phyloP scores from a whole-genome alignment of 169 alveolate species.

The Theileria sp. region DNA sequence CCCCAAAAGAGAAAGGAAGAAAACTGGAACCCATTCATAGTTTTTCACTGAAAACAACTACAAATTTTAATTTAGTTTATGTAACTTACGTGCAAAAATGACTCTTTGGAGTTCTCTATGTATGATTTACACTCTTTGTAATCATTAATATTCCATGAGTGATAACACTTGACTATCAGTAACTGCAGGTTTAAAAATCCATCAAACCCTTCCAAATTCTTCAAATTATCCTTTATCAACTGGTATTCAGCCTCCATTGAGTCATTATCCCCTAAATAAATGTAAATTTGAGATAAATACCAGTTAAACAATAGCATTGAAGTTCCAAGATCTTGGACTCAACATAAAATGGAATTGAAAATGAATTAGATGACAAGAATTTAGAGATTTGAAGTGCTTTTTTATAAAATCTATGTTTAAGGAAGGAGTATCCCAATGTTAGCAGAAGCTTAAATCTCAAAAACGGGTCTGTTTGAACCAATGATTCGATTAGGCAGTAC shows the following conservation, averaged over 20 bases:
- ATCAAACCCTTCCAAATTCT: slow-evolving; percentile 30
- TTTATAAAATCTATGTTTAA: slow-evolving; percentile 26
- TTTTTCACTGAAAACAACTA: slow-evolving; percentile 17
- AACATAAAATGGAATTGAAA: neutral
- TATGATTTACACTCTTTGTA: slow-evolving; percentile 24
- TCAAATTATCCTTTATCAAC: slow-evolving; percentile 3
- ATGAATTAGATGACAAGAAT: slow-evolving; percentile 9
- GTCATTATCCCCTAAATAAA: neutral
- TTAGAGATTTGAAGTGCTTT: slow-evolving; percentile 42
- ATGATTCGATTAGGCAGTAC: slow-evolving; percentile 29
- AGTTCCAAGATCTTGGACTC: slow-evolving; percentile 44
- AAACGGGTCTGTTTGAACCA: slow-evolving; percentile 27
- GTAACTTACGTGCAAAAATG: slow-evolving; percentile 26
- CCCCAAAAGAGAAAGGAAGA: slow-evolving; percentile 39
- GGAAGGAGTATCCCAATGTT: slow-evolving; percentile 52
- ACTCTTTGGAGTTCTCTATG: slow-evolving; percentile 21
- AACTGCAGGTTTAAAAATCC: slow-evolving; percentile 53
- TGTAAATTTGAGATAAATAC: neutral
- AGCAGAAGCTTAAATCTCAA: slow-evolving; percentile 34
- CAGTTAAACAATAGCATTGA: slow-evolving; percentile 47
- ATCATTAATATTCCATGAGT: slow-evolving; percentile 40
- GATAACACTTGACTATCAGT: slow-evolving; percentile 1
- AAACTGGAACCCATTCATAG: slow-evolving; percentile 61
- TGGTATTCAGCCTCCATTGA: neutral
- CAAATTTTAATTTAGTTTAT: neutral